Conservation (phyloP, 768 basidiomycete genomes). For the Russula brevipes region DNA sequence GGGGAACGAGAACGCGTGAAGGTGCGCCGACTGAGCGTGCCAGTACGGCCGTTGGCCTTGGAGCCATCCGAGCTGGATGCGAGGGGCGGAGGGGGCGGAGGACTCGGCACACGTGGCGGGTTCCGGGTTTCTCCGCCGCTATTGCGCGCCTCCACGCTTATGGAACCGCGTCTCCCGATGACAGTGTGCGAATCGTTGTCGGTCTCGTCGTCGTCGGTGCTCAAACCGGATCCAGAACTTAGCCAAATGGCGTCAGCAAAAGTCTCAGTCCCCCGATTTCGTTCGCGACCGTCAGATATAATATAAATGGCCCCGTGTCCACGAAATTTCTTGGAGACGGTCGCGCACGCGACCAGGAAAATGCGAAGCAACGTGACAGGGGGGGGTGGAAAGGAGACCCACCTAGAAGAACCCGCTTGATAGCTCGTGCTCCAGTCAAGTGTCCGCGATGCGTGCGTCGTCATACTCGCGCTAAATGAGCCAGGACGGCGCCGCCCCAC, state of each 20-base stretch:
- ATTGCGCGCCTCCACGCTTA: conserved; percentile 13
- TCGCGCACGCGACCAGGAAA: not conserved
- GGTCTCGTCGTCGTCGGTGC: conserved; percentile 54
- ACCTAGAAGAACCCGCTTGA: conserved; percentile 81
- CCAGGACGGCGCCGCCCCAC: conserved; percentile 33
- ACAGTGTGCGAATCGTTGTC: conserved; percentile 40
- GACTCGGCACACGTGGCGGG: conserved; percentile 16
- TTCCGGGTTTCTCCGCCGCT: conserved; percentile 3
- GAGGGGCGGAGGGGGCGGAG: not conserved
- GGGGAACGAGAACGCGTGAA: conserved; percentile 77
- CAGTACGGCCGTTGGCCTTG: conserved; percentile 37
- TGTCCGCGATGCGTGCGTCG: conserved; percentile 31
- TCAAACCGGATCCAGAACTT: conserved; percentile 47
- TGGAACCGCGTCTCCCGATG: conserved; percentile 8
- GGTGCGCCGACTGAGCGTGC: conserved; percentile 36
- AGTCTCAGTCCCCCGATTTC: not conserved
- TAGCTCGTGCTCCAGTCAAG: conserved; percentile 83
- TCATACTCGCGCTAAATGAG: conserved; percentile 26
- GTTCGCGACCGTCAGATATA: not conserved
- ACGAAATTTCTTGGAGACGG: not conserved
- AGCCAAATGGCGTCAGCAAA: not conserved
- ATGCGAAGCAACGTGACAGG: not conserved
- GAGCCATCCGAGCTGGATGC: conserved; percentile 37
- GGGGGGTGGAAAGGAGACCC: conserved; percentile 25
- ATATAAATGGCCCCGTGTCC: not conserved